phyloP scores from a whole-genome alignment of 306 rosid species.

The Corylus avellana region DNA sequence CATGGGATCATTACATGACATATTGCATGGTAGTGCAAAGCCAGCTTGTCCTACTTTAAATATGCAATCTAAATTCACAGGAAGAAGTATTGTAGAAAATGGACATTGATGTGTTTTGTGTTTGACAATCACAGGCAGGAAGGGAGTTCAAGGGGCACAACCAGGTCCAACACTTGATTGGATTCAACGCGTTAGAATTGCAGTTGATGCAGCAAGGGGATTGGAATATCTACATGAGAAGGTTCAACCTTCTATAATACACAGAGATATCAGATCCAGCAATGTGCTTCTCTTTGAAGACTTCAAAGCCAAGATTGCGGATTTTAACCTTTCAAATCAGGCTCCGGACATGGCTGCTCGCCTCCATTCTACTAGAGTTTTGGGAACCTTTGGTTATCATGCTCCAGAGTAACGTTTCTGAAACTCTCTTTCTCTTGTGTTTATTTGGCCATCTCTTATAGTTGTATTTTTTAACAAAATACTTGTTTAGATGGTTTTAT shows the following conservation, averaged over 20 bases:
- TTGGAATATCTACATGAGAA: constrained; percentile 74
- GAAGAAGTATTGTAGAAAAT: constrained; percentile 6
- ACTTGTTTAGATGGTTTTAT: neutral
- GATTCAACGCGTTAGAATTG: constrained; percentile 73
- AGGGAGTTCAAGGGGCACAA: constrained; percentile 83
- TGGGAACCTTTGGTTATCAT: constrained; percentile 81
- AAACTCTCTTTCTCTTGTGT: constrained; percentile 11
- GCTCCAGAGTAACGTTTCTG: constrained; percentile 65
- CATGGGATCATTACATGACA: constrained; percentile 98
- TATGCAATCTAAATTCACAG: constrained; percentile 2
- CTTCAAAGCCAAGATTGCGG: constrained; percentile 68
- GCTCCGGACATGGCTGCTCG: constrained; percentile 87
- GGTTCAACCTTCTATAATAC: constrained; percentile 64
- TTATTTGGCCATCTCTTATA: neutral
- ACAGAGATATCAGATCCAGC: constrained; percentile 78
- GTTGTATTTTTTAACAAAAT: neutral
- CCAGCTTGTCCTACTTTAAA: neutral
- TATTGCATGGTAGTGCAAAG: constrained; percentile 70
- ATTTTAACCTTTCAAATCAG: constrained; percentile 78
- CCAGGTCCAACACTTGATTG: constrained; percentile 78
- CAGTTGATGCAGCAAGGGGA: constrained; percentile 71
- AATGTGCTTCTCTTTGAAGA: constrained; percentile 77
- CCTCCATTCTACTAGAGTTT: constrained; percentile 72
- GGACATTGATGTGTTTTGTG: constrained; percentile 7
- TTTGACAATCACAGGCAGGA: constrained; percentile 50